A percentile compares a stretch with the other conserved stretches of the same genome.
These are phyloP conservation scores for Pinus tabuliformis DNA, from an alignment of 75 land plant genomes.

Conservation along the genomic window DNA sequence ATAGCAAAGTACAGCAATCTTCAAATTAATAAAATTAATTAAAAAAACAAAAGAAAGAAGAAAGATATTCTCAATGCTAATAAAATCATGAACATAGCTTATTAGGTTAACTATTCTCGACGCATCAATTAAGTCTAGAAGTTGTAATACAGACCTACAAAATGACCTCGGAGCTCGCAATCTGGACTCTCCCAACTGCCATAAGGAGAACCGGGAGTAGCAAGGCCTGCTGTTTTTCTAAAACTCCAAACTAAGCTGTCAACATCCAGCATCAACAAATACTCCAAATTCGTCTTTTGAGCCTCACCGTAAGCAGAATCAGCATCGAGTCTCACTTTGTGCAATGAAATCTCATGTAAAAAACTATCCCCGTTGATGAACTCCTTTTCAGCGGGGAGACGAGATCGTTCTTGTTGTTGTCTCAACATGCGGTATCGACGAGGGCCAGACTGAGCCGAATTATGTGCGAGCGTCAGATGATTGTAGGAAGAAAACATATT, in stretches of 20 bases:
- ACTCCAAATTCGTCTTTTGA: constrained; percentile 85
- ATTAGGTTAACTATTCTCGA: background rate
- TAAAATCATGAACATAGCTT: background rate
- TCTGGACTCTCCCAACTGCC: constrained; percentile 82
- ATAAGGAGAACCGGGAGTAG: constrained; percentile 63
- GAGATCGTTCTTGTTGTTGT: constrained; percentile 1
- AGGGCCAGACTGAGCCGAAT: constrained; percentile 29
- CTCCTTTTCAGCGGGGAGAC: background rate
- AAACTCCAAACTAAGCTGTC: constrained; percentile 89
- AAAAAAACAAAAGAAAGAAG: too few relatives aligned
- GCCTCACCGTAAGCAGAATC: constrained; percentile 60
- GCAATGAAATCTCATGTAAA: constrained; percentile 70
- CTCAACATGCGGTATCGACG: constrained; percentile 8
- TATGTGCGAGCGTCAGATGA: constrained; percentile 45
- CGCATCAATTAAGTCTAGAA: background rate
- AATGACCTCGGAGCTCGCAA: constrained; percentile 86
- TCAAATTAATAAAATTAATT: too few relatives aligned
- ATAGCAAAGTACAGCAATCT: too few relatives aligned
- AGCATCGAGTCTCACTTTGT: constrained; percentile 68
- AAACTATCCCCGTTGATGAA: constrained; percentile 1
- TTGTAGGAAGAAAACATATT: constrained; percentile 27
- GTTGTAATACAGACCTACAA: constrained; percentile 56
- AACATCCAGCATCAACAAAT: constrained; percentile 79
- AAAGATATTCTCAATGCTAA: background rate
- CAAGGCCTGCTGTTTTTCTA: constrained; percentile 67